Percentiles rank a stretch among this genome's conserved stretches.
Conservation (phyloP, 805 yeast species). For the Hanseniaspora valbyensis region DNA sequence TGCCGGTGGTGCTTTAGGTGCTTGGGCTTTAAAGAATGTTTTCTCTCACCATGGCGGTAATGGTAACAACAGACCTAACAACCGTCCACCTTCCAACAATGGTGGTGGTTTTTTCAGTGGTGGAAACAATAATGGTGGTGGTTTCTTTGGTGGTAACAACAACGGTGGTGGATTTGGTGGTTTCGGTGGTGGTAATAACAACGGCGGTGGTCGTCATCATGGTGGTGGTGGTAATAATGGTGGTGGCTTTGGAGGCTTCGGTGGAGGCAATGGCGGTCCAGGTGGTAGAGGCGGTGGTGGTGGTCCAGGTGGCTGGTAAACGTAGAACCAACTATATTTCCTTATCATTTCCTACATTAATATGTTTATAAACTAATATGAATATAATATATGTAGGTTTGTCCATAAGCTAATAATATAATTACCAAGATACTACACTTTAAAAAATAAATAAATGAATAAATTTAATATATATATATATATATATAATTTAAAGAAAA, state of each 20-base stretch:
- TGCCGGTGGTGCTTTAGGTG: conserved; percentile 12
- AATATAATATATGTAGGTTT: too few species aligned
- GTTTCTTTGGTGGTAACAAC: not conserved
- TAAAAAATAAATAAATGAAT: too few species aligned
- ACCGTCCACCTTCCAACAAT: not conserved
- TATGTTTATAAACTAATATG: too few species aligned
- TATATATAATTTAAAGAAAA: too few species aligned
- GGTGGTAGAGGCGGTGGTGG: not conserved
- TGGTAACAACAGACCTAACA: not conserved
- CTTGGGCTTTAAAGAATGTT: not conserved
- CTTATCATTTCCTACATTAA: too few species aligned
- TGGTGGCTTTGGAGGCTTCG: not conserved
- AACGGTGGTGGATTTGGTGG: not conserved
- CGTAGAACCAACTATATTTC: too few species aligned
- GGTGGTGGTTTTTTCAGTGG: not conserved
- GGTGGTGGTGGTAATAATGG: not conserved
- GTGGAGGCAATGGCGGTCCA: not conserved
- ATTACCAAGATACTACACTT: too few species aligned
- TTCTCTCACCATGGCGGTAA: not conserved
- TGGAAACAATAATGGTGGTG: too few species aligned
- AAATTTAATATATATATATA: too few species aligned
- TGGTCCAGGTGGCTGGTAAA: not conserved
- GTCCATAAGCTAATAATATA: too few species aligned
- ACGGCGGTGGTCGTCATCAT: not conserved
- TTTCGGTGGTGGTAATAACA: not conserved